Percentiles rank a stretch among this genome's conserved stretches.
phyloP scores from a whole-genome alignment of 257 asterid genomes.

The Ajuga chamaepitys region DNA sequence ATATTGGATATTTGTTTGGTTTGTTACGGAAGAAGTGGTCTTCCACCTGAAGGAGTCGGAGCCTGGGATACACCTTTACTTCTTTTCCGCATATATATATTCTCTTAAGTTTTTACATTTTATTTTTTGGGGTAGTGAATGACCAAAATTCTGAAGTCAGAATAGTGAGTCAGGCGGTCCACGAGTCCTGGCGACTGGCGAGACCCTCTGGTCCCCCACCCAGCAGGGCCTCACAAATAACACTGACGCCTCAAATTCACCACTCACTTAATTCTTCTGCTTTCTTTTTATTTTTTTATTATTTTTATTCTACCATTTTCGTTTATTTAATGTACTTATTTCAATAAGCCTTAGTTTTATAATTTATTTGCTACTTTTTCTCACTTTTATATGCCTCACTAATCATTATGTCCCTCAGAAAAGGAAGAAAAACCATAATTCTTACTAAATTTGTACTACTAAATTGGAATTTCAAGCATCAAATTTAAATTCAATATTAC shows the following conservation, averaged over 20 bases:
- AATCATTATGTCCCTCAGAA: conserved; percentile 11
- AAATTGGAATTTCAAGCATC: neutral
- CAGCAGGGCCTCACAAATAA: neutral
- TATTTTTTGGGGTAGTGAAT: too few relatives aligned
- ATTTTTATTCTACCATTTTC: neutral
- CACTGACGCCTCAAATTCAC: neutral
- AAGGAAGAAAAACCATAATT: neutral
- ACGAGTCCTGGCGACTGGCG: neutral
- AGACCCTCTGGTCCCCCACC: conserved; percentile 5
- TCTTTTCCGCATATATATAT: too few relatives aligned
- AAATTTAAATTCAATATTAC: too few relatives aligned
- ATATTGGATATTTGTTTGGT: too few relatives aligned
- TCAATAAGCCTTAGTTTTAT: neutral
- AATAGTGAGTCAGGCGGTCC: neutral
- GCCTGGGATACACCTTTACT: too few relatives aligned
- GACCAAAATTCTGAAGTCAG: neutral
- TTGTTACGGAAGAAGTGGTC: too few relatives aligned
- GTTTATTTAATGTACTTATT: neutral
- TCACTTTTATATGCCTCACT: neutral
- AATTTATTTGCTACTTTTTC: neutral
- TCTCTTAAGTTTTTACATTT: too few relatives aligned
- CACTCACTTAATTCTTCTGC: neutral
- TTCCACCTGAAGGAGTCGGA: too few relatives aligned
- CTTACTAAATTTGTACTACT: neutral
- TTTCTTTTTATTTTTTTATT: neutral